Evolutionary conservation across 192 early-diverging fungal genomes (phyloP).

Genomic region (Piromyces sp.): DNA sequence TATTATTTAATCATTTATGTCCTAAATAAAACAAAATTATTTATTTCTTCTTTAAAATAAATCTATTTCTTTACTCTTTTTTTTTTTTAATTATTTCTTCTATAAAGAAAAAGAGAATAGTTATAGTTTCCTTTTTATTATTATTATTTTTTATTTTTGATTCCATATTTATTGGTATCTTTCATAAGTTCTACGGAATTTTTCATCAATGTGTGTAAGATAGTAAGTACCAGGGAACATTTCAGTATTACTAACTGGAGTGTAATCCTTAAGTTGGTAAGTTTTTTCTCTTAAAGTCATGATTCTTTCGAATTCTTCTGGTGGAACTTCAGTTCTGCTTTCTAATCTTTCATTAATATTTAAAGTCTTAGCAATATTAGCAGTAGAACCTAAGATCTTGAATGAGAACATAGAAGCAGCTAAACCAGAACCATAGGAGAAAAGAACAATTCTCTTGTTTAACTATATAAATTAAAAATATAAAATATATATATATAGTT

Average conservation of each 20-base stretch:
- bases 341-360: conserved; percentile 54
- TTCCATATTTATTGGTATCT: background rate
- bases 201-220: conserved; percentile 71
- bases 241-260: conserved; percentile 48
- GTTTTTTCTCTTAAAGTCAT: conserved; percentile 76
- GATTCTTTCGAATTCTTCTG: conserved; percentile 55
- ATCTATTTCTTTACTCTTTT: too few species aligned
- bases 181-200: conserved; percentile 76
- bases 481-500: too few species aligned
- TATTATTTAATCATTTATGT: too few species aligned
- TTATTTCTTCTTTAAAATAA: too few species aligned
- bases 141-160: too few species aligned
- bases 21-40: too few species aligned
- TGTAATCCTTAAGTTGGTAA: conserved; percentile 66
- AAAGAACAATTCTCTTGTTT: conserved; percentile 73
- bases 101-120: too few species aligned
- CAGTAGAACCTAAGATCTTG: conserved; percentile 50
- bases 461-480: conserved; percentile 12
- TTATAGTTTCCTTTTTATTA: too few species aligned
- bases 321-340: conserved; percentile 52
- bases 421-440: conserved; percentile 93
- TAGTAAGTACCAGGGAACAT: conserved; percentile 74
- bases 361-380: conserved; percentile 37
- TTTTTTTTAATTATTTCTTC: too few species aligned
- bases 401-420: conserved; percentile 88